Evolutionary conservation across 2,329 filamentous ascomycete species (phyloP).

Genomic region (Neofusicoccum sp.): DNA sequence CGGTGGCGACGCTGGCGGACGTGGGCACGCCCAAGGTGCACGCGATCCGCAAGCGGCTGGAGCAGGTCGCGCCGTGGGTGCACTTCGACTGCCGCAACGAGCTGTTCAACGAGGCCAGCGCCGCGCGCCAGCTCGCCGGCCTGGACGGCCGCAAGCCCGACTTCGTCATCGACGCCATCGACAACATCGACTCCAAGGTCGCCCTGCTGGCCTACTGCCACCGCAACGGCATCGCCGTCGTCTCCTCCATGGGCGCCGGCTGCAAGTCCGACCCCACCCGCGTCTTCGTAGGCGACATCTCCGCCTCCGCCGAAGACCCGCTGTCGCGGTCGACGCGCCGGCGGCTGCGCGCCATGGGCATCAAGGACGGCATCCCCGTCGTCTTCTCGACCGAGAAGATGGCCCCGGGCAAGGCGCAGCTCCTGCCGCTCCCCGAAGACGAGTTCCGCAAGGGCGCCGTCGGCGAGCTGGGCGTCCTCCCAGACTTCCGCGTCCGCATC

Average conservation of each 20-base stretch:
- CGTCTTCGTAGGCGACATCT: slow-evolving; percentile 90
- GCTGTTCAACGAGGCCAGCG: slow-evolving; percentile 72
- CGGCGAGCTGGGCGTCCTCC: slow-evolving; percentile 82
- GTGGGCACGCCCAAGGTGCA: slow-evolving; percentile 92
- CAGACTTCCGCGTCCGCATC: slow-evolving; percentile 93
- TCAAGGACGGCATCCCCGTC: slow-evolving; percentile 83
- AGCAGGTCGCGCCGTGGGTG: slow-evolving; percentile 90
- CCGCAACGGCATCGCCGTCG: slow-evolving; percentile 74
- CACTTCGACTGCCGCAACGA: slow-evolving; percentile 84
- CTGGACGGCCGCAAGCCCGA: slow-evolving; percentile 73
- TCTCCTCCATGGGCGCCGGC: slow-evolving; percentile 94
- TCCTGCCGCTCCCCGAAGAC: slow-evolving; percentile 84
- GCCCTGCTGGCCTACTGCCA: slow-evolving; percentile 86
- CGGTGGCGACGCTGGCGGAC: slow-evolving; percentile 89
- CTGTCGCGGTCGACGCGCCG: slow-evolving; percentile 83
- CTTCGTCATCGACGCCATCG: slow-evolving; percentile 95
- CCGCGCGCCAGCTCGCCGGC: slow-evolving; percentile 66
- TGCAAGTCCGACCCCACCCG: slow-evolving; percentile 87
- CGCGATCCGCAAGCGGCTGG: slow-evolving; percentile 75
- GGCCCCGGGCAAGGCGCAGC: slow-evolving; percentile 85
- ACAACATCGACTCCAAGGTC: slow-evolving; percentile 98
- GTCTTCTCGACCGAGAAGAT: slow-evolving; percentile 92
- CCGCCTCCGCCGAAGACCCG: slow-evolving; percentile 81
- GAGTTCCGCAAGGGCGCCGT: slow-evolving; percentile 86
- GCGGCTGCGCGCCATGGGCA: slow-evolving; percentile 72